Conservation (phyloP, 805 yeast genomes). For the Saturnispora galanensis region DNA sequence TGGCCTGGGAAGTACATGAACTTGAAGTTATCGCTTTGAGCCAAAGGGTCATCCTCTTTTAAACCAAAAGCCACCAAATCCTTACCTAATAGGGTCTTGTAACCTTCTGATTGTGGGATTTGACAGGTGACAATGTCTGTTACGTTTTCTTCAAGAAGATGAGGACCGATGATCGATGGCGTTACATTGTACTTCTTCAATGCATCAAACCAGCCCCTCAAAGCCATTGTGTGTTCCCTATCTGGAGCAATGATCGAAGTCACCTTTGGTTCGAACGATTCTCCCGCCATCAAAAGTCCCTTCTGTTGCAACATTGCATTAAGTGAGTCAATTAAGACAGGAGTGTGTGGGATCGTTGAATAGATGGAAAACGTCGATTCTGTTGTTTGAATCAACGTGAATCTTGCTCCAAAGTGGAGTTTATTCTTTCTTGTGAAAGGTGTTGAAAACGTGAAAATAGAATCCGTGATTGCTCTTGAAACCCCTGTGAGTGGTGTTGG, state of each 20-base stretch:
- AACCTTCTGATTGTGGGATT: background rate
- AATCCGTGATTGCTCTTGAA: constrained; percentile 26
- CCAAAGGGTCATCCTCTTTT: constrained; percentile 19
- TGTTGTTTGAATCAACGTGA: constrained; percentile 27
- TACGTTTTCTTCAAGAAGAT: background rate
- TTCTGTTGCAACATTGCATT: constrained; percentile 18
- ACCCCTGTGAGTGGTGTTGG: constrained; percentile 31
- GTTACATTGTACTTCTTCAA: background rate
- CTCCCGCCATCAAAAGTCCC: constrained; percentile 25
- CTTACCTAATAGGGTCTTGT: background rate
- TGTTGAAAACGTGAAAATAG: constrained; percentile 28
- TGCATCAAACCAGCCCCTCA: constrained; percentile 4
- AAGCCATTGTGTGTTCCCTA: constrained; percentile 47
- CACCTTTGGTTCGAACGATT: constrained; percentile 29
- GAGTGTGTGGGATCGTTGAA: constrained; percentile 49
- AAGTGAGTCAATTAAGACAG: constrained; percentile 33
- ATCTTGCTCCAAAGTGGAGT: constrained; percentile 31
- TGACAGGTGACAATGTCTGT: background rate
- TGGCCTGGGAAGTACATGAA: constrained; percentile 50
- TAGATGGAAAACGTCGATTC: constrained; percentile 36
- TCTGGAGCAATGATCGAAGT: constrained; percentile 53
- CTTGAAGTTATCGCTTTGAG: constrained; percentile 34
- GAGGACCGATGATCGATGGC: constrained; percentile 1
- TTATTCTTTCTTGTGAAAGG: constrained; percentile 24
- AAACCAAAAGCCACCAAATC: constrained; percentile 29